Percentiles rank a stretch among this genome's conserved stretches.
Evolutionary conservation across 306 rosid species (phyloP).

Genomic region (Phaseolus lunatus): DNA sequence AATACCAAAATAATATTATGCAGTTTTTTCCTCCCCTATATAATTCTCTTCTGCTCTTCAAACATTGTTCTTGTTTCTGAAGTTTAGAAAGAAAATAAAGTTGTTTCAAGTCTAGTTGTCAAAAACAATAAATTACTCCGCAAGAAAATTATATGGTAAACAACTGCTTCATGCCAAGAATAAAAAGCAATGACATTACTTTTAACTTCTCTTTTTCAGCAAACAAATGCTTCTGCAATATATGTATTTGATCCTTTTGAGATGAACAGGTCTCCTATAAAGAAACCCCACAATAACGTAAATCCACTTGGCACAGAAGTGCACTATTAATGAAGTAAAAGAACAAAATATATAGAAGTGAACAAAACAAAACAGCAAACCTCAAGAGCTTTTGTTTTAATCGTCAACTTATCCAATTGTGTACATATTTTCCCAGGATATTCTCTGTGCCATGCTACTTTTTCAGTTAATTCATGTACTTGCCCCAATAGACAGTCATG

Average conservation of each 20-base stretch:
- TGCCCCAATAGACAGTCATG: conserved; percentile 69
- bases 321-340: neutral
- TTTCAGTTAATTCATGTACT: conserved; percentile 61
- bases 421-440: conserved; percentile 52
- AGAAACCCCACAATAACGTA: conserved; percentile 28
- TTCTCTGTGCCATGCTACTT: conserved; percentile 61
- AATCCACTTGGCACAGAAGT: conserved; percentile 19
- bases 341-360: no score
- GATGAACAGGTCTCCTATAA: conserved; percentile 78
- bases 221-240: conserved; percentile 59
- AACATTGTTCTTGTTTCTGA: conserved; percentile 62
- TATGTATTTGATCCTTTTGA: conserved; percentile 66
- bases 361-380: conserved; percentile 42
- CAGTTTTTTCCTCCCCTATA: conserved; percentile 71
- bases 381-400: conserved; percentile 74
- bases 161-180: conserved; percentile 17
- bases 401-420: conserved; percentile 68
- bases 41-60: conserved; percentile 68
- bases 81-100: conserved; percentile 20
- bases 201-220: conserved; percentile 74
- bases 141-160: neutral
- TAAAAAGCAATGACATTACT: conserved; percentile 50
- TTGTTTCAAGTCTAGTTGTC: conserved; percentile 4
- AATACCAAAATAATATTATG: conserved; percentile 91
- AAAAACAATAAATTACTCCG: neutral